Base-by-base conservation (phyloP, 192 early-diverging fungal genomes). In the Mycoemilia scoparia region DNA sequence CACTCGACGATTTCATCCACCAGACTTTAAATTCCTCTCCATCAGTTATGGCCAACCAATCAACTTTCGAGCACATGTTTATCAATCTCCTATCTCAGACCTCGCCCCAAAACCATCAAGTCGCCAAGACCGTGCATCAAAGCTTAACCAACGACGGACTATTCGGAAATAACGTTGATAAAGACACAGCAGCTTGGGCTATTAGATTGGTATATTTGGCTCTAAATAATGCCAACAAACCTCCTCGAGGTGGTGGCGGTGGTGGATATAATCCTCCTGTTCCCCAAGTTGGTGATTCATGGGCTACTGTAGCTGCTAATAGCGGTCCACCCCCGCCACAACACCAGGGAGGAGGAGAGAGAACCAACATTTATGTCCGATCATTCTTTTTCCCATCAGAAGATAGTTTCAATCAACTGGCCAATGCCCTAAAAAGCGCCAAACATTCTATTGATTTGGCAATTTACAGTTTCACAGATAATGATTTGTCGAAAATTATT, bases 391-490 rank as follows among this genome's bases (percentile, higher is more conserved):
- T 74, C 52, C 72, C 72, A 2, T 74, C 72, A 0, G 72, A 74
- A 33, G 49, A 66, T 15, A 71, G 64, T 49, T 74, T 74, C 37
- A 21, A 47, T 12, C 42, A 51, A 38, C 48, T 74, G 28, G 34
- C 69, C 38, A 57, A 67, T 32, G 57, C 64, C 24, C 38, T 69
- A 46, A 48, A 69, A 32, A 55, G 53, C 10, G 69, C 74, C 12
- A 43, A 66, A 27, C 41, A 48, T 2, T 60, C 76, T 3, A 57
- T 82, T 21, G 78, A 82, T 43, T 66, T 74, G 24, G 74, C 71
- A 39, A 74, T 82, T 9, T 82, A 73, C 55, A 72, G 70, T 45
- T 67, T 82, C 38, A 76, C 78, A 2, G 76, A 78, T 43, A 73
- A 82, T 35, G 73, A 74, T 29, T 34, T 78, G 30, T 70, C 76